Percentiles rank a stretch among this genome's conserved stretches.
Conservation (phyloP, 73 alveolate species). For the Uronychia binucleata region DNA sequence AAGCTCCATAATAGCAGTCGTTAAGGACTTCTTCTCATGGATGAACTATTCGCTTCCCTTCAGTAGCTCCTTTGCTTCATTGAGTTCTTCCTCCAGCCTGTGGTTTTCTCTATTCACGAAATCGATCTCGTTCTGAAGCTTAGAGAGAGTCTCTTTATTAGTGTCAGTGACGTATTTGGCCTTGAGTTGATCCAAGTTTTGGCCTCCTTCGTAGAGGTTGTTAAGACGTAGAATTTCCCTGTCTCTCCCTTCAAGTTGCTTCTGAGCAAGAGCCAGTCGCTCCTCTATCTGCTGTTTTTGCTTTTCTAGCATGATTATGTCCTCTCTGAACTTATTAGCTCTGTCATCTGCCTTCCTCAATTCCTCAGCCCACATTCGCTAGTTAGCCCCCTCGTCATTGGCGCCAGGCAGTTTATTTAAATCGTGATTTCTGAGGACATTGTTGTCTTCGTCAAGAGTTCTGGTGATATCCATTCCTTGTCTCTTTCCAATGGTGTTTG, state of each 20-base stretch:
- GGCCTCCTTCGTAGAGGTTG: slow-evolving; percentile 55
- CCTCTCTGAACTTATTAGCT: slow-evolving; percentile 6
- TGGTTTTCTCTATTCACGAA: slow-evolving; percentile 55
- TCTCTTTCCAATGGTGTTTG: slow-evolving; percentile 13
- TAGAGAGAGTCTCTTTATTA: slow-evolving; percentile 37
- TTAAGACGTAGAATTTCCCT: slow-evolving; percentile 47
- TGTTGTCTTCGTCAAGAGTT: slow-evolving; percentile 8
- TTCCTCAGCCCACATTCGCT: slow-evolving; percentile 47
- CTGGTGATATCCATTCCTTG: slow-evolving; percentile 28
- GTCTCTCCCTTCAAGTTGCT: slow-evolving; percentile 30
- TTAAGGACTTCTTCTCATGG: slow-evolving; percentile 34
- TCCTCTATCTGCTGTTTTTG: slow-evolving; percentile 37
- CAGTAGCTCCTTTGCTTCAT: slow-evolving; percentile 29
- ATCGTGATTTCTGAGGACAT: slow-evolving; percentile 8
- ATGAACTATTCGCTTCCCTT: slow-evolving; percentile 25
- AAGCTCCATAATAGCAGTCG: slow-evolving; percentile 17
- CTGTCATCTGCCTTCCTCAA: slow-evolving; percentile 62
- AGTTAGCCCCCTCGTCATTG: slow-evolving; percentile 9
- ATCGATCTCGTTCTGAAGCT: slow-evolving; percentile 35
- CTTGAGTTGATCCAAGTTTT: slow-evolving; percentile 35
- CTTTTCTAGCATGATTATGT: neutral
- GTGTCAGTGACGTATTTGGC: slow-evolving; percentile 18
- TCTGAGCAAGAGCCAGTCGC: slow-evolving; percentile 12
- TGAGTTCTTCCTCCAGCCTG: slow-evolving; percentile 34
- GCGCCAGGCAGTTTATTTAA: neutral